These are phyloP conservation scores for Dalbergia cochinchinensis DNA, from an alignment of 306 rosid genomes.

Conservation along the genomic window DNA sequence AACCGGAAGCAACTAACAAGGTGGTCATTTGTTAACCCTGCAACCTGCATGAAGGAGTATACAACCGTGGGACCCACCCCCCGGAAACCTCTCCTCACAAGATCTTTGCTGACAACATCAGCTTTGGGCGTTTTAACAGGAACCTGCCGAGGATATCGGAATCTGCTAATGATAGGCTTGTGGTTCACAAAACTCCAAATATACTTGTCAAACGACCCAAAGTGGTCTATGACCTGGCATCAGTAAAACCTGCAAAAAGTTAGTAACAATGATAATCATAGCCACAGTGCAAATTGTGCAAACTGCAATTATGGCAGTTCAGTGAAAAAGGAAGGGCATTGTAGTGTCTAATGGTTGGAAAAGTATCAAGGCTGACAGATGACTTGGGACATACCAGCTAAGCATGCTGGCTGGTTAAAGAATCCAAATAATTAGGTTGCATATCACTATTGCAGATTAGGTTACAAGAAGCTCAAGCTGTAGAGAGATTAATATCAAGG, in stretches of 20 bases:
- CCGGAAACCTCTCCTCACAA: slow-evolving; percentile 80
- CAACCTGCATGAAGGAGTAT: slow-evolving; percentile 86
- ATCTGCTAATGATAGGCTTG: slow-evolving; percentile 71
- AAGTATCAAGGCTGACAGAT: slow-evolving; percentile 41
- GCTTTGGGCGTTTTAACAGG: slow-evolving; percentile 87
- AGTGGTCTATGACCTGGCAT: slow-evolving; percentile 81
- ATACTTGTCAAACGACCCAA: slow-evolving; percentile 76
- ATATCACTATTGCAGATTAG: slow-evolving; percentile 49
- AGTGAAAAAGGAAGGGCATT: slow-evolving; percentile 23
- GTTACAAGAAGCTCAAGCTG: slow-evolving; percentile 44
- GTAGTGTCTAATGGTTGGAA: slow-evolving; percentile 44
- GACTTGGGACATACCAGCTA: slow-evolving; percentile 51
- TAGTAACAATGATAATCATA: slow-evolving; percentile 56
- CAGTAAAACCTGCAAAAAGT: slow-evolving; percentile 74
- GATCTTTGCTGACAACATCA: slow-evolving; percentile 80
- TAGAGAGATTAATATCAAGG: slow-evolving; percentile 40
- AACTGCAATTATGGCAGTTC: slow-evolving; percentile 45
- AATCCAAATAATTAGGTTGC: slow-evolving; percentile 58
- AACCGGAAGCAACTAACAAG: slow-evolving; percentile 80
- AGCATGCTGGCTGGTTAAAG: slow-evolving; percentile 63
- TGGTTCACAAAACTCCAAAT: slow-evolving; percentile 86
- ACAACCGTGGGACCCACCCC: slow-evolving; percentile 76
- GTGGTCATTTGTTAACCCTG: slow-evolving; percentile 82
- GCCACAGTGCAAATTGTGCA: slow-evolving; percentile 42
- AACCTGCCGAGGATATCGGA: slow-evolving; percentile 87